Base-by-base conservation (phyloP, 202 grass and related monocot genomes). In the Musa balbisiana region DNA sequence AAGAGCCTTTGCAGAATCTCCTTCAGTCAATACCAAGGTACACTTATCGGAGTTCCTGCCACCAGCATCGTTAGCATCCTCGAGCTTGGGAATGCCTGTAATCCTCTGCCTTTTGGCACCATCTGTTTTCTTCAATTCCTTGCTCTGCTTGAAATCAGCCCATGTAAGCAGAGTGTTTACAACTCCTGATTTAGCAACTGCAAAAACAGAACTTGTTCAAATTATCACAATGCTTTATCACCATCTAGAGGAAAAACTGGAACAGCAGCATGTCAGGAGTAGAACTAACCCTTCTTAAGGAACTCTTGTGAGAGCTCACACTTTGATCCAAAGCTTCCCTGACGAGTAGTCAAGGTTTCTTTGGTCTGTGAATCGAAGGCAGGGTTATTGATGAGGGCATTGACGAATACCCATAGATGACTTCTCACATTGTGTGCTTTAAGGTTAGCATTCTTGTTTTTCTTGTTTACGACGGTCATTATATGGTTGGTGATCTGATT, bases 351-450 rank as follows among this genome's bases (percentile, higher is more conserved):
- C 80, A 97, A 79, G 55, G 94, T 98, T 67, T 98, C 94, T 21
- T 98, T 98, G 43, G 94, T 98, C 52, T 98, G 94, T 60, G 94
- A 98, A 80, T 98, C 94, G 23, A 97, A 97, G 12, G 94, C 94
- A 1, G 94, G 94, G 63, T 98, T 98, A 77, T 98, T 83, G 76
- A 98, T 88, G 9, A 98, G 90, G 0, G 85, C 83, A 74, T 92
- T 98, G 81, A 98, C 91, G 80, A 98, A 98, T 10, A 98, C 85
- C 94, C 91, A 98, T 11, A 98, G 53, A 79, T 98, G 83, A 73
- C 62, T 86, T 81, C 86, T 98, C 60, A 86, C 91, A 10, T 84
- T 86, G 50, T 98, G 91, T 16, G 27, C 22, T 72, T 93, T 98
- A 81, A 98, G 79, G 80, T 98, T 87, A 49, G 94, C 94, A 60